These are phyloP conservation scores for Elaeis oleifera DNA, from an alignment of 202 grass and related monocot genomes.

Conservation along the genomic window DNA sequence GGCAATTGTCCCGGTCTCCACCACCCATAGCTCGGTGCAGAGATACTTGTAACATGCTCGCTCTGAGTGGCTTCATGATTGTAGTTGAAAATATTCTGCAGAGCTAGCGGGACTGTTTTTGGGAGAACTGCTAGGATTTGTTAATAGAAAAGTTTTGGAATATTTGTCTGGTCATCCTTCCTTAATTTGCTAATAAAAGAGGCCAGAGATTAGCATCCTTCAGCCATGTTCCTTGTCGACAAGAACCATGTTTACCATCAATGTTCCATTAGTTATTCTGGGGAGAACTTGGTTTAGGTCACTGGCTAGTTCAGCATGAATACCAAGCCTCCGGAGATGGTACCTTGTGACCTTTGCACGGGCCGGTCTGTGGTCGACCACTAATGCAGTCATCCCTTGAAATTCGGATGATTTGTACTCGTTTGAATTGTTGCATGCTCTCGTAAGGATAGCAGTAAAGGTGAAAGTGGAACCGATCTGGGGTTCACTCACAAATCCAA, in stretches of 20 bases:
- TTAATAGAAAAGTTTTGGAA: conserved; percentile 70
- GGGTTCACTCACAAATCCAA: conserved; percentile 68
- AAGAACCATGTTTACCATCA: conserved; percentile 56
- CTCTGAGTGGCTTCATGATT: conserved; percentile 88
- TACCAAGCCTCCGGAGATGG: conserved; percentile 80
- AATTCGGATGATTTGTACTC: conserved; percentile 50
- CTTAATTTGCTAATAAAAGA: conserved; percentile 46
- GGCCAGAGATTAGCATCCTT: conserved; percentile 45
- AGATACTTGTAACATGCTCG: conserved; percentile 75
- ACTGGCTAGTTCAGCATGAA: conserved; percentile 51
- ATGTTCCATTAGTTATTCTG: conserved; percentile 39
- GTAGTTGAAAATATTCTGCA: conserved; percentile 52
- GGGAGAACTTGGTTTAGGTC: conserved; percentile 49
- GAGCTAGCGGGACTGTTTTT: conserved; percentile 40
- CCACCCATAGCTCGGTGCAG: conserved; percentile 57
- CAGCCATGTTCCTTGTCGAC: conserved; percentile 81
- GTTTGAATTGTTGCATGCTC: conserved; percentile 24
- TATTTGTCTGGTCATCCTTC: conserved; percentile 40
- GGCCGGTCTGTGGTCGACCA: conserved; percentile 64
- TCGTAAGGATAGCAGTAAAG: conserved; percentile 66
- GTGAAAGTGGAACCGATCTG: conserved; percentile 87
- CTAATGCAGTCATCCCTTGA: conserved; percentile 68
- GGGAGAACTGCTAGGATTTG: conserved; percentile 46
- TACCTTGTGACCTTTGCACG: conserved; percentile 82
- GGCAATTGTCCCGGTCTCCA: conserved; percentile 39